Base-by-base conservation (phyloP, 257 asterid species). In the Rehmannia glutinosa region DNA sequence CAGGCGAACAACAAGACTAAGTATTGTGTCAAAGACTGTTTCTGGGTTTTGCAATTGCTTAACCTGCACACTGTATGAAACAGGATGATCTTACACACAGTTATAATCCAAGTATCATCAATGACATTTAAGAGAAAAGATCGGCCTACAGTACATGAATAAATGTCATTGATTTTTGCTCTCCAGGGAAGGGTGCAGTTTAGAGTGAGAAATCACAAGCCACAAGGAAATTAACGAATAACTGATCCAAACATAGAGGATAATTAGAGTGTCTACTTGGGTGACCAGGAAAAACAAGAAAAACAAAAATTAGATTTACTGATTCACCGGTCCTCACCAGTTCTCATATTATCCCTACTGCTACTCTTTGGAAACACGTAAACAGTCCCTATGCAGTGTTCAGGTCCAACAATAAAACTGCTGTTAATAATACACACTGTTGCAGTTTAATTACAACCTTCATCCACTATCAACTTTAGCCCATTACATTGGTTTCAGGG, bases 11-110 rank as follows among this genome's bases (percentile, higher is more conserved):
- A 93, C 86, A 66, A 87, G 87, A 76, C 89, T 86, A 63, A 88
- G 81, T 67, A 93, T 82, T 24, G 84, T 86, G 71, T 93, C 96
- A 74, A 90, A 90, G 50, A 90, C 83, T 12, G 70, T 74, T 30
- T 90, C 96, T 45, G 96, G 91, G 70, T 93, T 90, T 77, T 69
- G 86, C 80, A 93, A 73, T 77, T 90, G 79, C 85, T 78, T 85
- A 75, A 93, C 96, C 95, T 93, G 99, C 73, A 88, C 97, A 73
- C 99, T 93, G 73, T 32, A 74, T 7, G 49, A 60, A 69, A 78
- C 50, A 63, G 17, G 17, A 23, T 67, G 36, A 27, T 55, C 61
- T 49, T 62, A 41, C 35, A 42, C 17, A 49, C 16, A 60, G 35
- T 73, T 55, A 30, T 64, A 61, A 53, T 56, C 47, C 64, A 68